These are phyloP conservation scores for Acanthamoeba healyi DNA, from an alignment of 208 protist species.

Conservation along the genomic window DNA sequence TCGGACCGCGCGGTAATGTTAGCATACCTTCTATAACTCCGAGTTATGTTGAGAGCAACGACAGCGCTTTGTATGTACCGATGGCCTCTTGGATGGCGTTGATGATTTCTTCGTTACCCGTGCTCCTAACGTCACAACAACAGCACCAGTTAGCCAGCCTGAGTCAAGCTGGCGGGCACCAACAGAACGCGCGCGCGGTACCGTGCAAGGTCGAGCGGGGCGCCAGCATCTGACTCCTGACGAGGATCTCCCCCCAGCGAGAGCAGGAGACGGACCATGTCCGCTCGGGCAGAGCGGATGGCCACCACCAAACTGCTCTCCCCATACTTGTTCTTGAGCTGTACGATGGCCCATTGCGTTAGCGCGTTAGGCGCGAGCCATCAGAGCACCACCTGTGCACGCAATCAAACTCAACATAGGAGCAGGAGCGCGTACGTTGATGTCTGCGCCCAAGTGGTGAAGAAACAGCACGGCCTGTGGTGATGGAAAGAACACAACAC, in stretches of 20 bases:
- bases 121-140: neutral
- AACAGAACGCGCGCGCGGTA: neutral
- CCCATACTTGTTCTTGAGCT: constrained; percentile 32
- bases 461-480: neutral
- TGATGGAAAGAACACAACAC: too few species aligned
- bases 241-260: neutral
- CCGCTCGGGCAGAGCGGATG: constrained; percentile 33
- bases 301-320: constrained; percentile 46
- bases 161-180: too few species aligned
- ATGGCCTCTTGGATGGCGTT: neutral
- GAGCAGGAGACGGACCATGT: constrained; percentile 58
- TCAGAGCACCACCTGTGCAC: too few species aligned
- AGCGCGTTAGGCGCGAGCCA: neutral
- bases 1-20: too few species aligned
- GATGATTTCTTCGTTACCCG: constrained; percentile 26
- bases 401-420: neutral
- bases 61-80: too few species aligned
- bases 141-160: too few species aligned
- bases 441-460: neutral
- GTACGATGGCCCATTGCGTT: neutral
- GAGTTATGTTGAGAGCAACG: too few species aligned
- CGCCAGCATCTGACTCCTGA: constrained; percentile 17
- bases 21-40: too few species aligned
- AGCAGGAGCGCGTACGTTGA: neutral
- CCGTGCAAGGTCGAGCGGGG: neutral